phyloP scores from a whole-genome alignment of 2,329 filamentous ascomycete genomes.

The Alternaria sp. region DNA sequence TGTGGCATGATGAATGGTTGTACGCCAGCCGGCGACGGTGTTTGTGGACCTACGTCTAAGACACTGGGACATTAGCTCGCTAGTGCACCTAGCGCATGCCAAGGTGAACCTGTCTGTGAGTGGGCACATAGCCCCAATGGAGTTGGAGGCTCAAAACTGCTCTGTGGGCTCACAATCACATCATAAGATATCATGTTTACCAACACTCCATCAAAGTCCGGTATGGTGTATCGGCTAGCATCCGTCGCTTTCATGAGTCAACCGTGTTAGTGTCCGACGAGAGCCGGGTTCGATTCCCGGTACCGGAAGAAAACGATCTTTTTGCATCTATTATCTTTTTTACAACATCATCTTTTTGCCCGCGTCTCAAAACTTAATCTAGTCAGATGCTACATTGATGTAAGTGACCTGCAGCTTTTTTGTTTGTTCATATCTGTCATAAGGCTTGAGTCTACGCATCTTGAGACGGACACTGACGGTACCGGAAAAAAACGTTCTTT shows the following conservation, averaged over 20 bases:
- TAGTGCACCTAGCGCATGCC: not conserved
- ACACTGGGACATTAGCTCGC: not conserved
- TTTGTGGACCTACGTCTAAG: not conserved
- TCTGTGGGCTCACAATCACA: too few relatives aligned
- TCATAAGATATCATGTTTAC: too few relatives aligned
- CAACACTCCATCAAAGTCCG: slow-evolving; percentile 1
- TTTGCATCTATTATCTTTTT: too few relatives aligned
- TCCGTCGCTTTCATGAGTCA: slow-evolving; percentile 27
- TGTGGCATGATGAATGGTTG: not conserved
- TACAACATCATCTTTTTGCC: too few relatives aligned
- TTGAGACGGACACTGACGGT: too few relatives aligned
- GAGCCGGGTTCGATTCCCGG: slow-evolving; percentile 31
- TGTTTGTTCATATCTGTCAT: too few relatives aligned
- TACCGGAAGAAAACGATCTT: slow-evolving; percentile 4
- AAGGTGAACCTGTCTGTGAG: not conserved
- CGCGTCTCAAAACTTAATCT: too few relatives aligned
- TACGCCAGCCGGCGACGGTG: not conserved
- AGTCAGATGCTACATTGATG: too few relatives aligned
- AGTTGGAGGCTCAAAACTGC: too few relatives aligned
- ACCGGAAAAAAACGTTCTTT: too few relatives aligned
- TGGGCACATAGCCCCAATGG: not conserved
- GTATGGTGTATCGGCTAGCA: slow-evolving; percentile 31
- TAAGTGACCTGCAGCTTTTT: too few relatives aligned
- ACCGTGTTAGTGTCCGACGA: slow-evolving; percentile 22
- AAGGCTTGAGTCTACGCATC: too few relatives aligned